Base-by-base conservation (phyloP, 257 asterid species). In the Hygrophila difformis region DNA sequence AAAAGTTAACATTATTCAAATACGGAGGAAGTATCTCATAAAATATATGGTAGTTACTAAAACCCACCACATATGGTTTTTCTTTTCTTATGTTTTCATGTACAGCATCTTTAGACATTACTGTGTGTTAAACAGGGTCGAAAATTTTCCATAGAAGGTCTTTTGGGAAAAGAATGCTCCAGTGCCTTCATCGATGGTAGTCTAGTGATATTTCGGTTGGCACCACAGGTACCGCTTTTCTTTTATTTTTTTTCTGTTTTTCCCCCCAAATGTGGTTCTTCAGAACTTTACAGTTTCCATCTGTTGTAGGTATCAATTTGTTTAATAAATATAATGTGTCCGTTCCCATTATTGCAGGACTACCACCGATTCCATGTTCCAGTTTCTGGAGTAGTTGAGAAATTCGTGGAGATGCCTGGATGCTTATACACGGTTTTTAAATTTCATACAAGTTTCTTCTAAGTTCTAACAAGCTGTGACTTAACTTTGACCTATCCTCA, bases 181-280 rank as follows among this genome's bases (percentile, higher is more conserved):
- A 46, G 57, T 58, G 72, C 72, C 51, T 91, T 82, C 68, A 63
- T 50, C 55, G 76, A 67, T 67, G 96, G 96, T 61, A 71, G 81
- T 63, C 56, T 91, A 40, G 99, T 86, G 68, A 86, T 91, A 76
- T 91, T 82, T 64, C 82, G 99, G 61, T 67, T 91, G 87, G 99
- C 99, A 16, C 99, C 99, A 50, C 99, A 91, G 94, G 98, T 89
- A 72, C 46, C n/a, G n/a, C n/a, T n/a, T n/a, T n/a, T n/a, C n/a
- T n/a, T n/a, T n/a, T n/a, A n/a, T n/a, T n/a, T n/a, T n/a, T n/a
- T n/a, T n/a, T n/a, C n/a, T n/a, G n/a, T n/a, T n/a, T n/a, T n/a
- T n/a, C n/a, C n/a, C n/a, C n/a, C n/a, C n/a, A n/a, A n/a, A n/a
- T n/a, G n/a, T n/a, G n/a, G n/a, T n/a, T n/a, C n/a, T n/a, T n/a